Evolutionary conservation across 2,329 filamentous ascomycete species (phyloP).

Genomic region (Claviceps paspali): DNA sequence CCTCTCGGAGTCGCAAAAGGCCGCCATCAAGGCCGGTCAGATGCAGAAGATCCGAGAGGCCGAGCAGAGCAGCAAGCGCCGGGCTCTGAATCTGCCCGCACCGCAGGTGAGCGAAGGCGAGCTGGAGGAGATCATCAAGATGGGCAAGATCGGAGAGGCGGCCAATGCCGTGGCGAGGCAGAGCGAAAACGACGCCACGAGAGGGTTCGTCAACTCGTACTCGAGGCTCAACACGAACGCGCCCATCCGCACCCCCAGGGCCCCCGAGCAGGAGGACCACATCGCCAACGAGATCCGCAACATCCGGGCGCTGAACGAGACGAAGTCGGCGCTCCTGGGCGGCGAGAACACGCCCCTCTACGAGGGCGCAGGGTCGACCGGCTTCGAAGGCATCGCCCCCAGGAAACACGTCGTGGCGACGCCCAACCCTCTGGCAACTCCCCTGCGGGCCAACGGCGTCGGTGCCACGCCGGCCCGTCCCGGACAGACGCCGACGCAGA

Average conservation of each 20-base stretch:
- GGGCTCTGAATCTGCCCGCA: constrained; percentile 64
- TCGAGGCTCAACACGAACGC: constrained; percentile 63
- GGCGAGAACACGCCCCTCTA: constrained; percentile 86
- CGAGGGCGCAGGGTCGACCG: constrained; percentile 68
- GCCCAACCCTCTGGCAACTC: constrained; percentile 89
- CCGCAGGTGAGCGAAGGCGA: constrained; percentile 89
- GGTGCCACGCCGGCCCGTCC: constrained; percentile 54
- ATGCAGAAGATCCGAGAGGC: constrained; percentile 91
- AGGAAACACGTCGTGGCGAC: constrained; percentile 72
- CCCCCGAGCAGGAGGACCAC: constrained; percentile 82
- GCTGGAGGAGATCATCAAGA: constrained; percentile 95
- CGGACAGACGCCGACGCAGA: constrained; percentile 74
- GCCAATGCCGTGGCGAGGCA: constrained; percentile 61
- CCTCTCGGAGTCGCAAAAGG: constrained; percentile 64
- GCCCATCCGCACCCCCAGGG: constrained; percentile 82
- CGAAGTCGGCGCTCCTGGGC: constrained; percentile 81
- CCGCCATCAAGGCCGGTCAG: constrained; percentile 83
- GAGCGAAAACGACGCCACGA: constrained; percentile 72
- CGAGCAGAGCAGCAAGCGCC: constrained; percentile 88
- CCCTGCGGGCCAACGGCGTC: constrained; percentile 51
- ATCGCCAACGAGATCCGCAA: constrained; percentile 96
- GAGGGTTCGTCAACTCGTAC: constrained; percentile 78
- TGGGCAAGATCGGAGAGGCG: constrained; percentile 85
- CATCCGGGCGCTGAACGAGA: constrained; percentile 80
- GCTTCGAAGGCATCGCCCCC: constrained; percentile 73